Evolutionary conservation across 441 rosid genomes (phyloP).

Genomic region (Bocquillonia castaneifolia): DNA sequence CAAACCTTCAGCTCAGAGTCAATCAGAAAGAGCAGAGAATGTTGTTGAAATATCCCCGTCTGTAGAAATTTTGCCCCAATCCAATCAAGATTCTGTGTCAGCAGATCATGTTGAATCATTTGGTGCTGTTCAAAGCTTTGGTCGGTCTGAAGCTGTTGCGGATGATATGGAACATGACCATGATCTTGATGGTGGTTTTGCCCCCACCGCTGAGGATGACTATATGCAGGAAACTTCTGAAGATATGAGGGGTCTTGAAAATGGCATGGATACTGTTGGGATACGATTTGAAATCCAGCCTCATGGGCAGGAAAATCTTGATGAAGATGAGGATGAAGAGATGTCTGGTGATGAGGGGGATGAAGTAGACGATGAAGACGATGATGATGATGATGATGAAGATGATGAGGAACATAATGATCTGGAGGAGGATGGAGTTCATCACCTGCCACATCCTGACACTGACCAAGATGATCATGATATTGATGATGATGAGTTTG

Average conservation of each 20-base stretch:
- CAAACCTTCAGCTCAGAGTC: conserved; percentile 49
- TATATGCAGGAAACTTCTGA: conserved; percentile 87
- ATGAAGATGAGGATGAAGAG: conserved; percentile 89
- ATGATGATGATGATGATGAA: conserved; percentile 57
- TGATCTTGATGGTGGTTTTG: conserved; percentile 79
- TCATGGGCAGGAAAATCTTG: conserved; percentile 72
- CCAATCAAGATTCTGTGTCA: conserved; percentile 52
- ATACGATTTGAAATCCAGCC: conserved; percentile 81
- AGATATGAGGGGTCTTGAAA: conserved; percentile 70
- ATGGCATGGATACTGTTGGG: conserved; percentile 65
- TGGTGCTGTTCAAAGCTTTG: conserved; percentile 49
- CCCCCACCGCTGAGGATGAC: conserved; percentile 69
- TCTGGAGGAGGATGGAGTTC: conserved; percentile 83
- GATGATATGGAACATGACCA: conserved; percentile 99
- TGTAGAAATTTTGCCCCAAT: conserved; percentile 52
- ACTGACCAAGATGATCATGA: conserved; percentile 98
- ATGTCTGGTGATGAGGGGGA: conserved; percentile 91
- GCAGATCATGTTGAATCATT: conserved; percentile 54
- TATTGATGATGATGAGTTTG: conserved; percentile 89
- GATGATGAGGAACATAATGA: conserved; percentile 81
- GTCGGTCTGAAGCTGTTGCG: conserved; percentile 76
- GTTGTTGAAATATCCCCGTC: conserved; percentile 52
- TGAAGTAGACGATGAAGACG: conserved; percentile 51
- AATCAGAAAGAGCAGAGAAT: conserved; percentile 55
- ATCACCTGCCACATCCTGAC: conserved; percentile 87